Conservation (phyloP, 1,139 yeast genomes). For the Arxiozyma bovina region DNA sequence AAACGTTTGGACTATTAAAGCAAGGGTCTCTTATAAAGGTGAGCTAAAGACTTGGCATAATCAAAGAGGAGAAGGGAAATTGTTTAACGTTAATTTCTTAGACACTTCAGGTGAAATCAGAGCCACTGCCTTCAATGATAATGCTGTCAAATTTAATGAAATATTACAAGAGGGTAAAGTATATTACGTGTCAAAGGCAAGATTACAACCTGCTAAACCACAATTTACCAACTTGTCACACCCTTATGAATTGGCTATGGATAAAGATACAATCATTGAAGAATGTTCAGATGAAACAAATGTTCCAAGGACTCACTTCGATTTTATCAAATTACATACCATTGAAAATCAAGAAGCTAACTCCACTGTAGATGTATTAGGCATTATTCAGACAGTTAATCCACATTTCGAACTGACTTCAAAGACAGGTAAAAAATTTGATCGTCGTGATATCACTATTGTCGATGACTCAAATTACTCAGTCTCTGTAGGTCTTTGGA, state of each 20-base stretch:
- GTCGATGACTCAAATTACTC: constrained; percentile 81
- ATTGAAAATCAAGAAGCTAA: constrained; percentile 63
- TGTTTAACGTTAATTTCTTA: constrained; percentile 77
- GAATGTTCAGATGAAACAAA: constrained; percentile 57
- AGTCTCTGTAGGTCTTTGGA: constrained; percentile 83
- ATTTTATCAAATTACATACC: constrained; percentile 61
- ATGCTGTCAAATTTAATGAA: constrained; percentile 70
- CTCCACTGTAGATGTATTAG: constrained; percentile 74
- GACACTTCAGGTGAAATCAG: constrained; percentile 96
- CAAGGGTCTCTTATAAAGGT: constrained; percentile 79
- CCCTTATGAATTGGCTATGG: constrained; percentile 80
- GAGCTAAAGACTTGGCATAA: constrained; percentile 86
- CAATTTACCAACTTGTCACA: constrained; percentile 78
- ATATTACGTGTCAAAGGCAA: constrained; percentile 72
- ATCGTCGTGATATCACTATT: constrained; percentile 77
- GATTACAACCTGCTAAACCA: constrained; percentile 76
- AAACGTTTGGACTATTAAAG: constrained; percentile 85
- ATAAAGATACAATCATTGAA: constrained; percentile 67
- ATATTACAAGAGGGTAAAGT: constrained; percentile 81
- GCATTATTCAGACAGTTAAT: constrained; percentile 68
- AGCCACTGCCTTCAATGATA: constrained; percentile 88
- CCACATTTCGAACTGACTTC: constrained; percentile 79
- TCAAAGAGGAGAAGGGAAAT: constrained; percentile 79
- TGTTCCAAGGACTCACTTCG: constrained; percentile 74
- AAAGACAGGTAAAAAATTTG: constrained; percentile 84